Evolutionary conservation across 352 stramenopile genomes (phyloP).

Genomic region (Globisporangium sylvaticum): DNA sequence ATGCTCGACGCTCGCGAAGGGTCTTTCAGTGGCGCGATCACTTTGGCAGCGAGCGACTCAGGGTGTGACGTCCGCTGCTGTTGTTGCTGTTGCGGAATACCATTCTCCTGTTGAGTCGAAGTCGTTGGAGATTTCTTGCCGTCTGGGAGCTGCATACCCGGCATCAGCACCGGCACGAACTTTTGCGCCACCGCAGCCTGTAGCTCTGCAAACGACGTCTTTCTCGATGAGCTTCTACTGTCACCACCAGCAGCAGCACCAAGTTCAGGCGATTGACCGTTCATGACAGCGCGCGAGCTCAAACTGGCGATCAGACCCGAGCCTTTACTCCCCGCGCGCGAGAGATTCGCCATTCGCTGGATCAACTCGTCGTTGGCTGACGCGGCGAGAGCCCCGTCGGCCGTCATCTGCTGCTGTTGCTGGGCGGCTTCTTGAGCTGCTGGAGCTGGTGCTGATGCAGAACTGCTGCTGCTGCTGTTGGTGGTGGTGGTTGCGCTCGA

Average conservation of each 20-base stretch:
- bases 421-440: neutral
- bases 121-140: constrained; percentile 5
- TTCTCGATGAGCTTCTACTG: neutral
- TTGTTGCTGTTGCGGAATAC: neutral
- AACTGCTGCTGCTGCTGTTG: neutral
- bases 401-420: constrained; percentile 17
- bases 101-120: neutral
- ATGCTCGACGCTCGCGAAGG: constrained; percentile 2
- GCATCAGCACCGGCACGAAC: constrained; percentile 45
- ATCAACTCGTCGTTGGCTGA: constrained; percentile 49
- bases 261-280: neutral
- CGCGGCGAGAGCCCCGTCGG: constrained; percentile 3
- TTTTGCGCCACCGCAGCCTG: constrained; percentile 19
- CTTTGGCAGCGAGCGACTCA: constrained; percentile 32
- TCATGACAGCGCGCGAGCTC: constrained; percentile 20
- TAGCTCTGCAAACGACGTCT: constrained; percentile 14
- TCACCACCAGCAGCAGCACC: neutral
- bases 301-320: constrained; percentile 58
- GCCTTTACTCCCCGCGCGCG: constrained; percentile 47
- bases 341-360: constrained; percentile 70
- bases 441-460: neutral
- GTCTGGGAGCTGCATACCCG: constrained; percentile 39
- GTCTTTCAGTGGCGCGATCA: constrained; percentile 35
- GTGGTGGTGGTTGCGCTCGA: constrained; percentile 10
- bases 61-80: constrained; percentile 2